Conservation (phyloP, 2,329 filamentous ascomycete species). For the Madurella mycetomatis region DNA sequence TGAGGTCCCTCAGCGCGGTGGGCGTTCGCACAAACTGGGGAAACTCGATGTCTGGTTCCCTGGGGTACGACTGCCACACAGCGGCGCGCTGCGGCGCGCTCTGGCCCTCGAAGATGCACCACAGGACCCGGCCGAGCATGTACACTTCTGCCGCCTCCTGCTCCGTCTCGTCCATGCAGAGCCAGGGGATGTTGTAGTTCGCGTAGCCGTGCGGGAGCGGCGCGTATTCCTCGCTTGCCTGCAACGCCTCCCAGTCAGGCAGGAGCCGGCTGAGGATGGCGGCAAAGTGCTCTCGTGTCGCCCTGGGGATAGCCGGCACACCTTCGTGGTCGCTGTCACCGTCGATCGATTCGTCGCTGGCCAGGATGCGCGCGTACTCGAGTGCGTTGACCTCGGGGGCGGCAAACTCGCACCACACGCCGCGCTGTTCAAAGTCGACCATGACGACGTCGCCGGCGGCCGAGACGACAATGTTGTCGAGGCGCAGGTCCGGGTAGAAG, state of each 20-base stretch:
- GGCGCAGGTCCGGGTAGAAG: slow-evolving; percentile 56
- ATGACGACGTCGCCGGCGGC: slow-evolving; percentile 45
- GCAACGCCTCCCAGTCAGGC: slow-evolving; percentile 42
- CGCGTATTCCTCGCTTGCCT: slow-evolving; percentile 40
- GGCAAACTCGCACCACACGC: slow-evolving; percentile 59
- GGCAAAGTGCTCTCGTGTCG: slow-evolving; percentile 39
- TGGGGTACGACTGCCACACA: slow-evolving; percentile 56
- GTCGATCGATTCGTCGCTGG: slow-evolving; percentile 39
- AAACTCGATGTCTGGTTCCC: slow-evolving; percentile 54
- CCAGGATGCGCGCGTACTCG: slow-evolving; percentile 54
- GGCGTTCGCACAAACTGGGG: slow-evolving; percentile 49
- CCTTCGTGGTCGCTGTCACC: slow-evolving; percentile 31
- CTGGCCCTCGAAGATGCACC: slow-evolving; percentile 59
- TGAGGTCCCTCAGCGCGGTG: slow-evolving; percentile 40
- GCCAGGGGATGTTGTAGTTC: slow-evolving; percentile 55
- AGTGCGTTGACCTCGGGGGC: slow-evolving; percentile 57
- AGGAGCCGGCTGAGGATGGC: slow-evolving; percentile 40
- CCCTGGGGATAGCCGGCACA: slow-evolving; percentile 32
- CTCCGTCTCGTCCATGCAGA: slow-evolving; percentile 46
- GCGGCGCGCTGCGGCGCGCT: slow-evolving; percentile 53
- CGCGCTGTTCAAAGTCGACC: slow-evolving; percentile 60
- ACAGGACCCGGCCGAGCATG: slow-evolving; percentile 58
- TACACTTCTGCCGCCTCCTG: slow-evolving; percentile 58
- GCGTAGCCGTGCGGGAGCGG: slow-evolving; percentile 17
- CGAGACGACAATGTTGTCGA: slow-evolving; percentile 56